A percentile compares a stretch with the other conserved stretches of the same genome.
Conservation (phyloP, 2,329 filamentous ascomycete genomes). For the Celoporthe dispersa region DNA sequence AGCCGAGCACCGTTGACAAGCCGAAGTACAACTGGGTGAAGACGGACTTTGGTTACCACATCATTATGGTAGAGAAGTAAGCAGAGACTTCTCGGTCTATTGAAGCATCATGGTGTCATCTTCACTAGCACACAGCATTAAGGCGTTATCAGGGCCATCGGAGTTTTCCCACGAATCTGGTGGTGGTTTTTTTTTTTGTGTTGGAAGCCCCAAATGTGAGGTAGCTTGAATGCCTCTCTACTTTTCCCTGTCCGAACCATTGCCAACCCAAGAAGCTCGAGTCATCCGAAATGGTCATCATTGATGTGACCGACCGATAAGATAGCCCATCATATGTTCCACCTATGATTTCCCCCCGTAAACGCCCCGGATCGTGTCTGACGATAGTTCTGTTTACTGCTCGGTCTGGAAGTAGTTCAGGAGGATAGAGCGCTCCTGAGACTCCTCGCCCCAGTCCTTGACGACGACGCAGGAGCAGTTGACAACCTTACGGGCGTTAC, state of each 20-base stretch:
- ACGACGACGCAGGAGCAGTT: slow-evolving; percentile 99
- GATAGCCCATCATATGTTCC: slow-evolving; percentile 37
- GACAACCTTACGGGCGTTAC: slow-evolving; percentile 99
- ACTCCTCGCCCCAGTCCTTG: slow-evolving; percentile 99
- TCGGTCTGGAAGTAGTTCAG: slow-evolving; percentile 99
- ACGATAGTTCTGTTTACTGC: slow-evolving; percentile 54
- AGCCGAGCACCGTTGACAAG: slow-evolving; percentile 65
- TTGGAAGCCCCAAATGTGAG: slow-evolving; percentile 39
- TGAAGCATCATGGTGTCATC: neutral
- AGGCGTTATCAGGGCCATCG: neutral
- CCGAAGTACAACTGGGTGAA: slow-evolving; percentile 73
- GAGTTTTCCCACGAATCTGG: slow-evolving; percentile 33
- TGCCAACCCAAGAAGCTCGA: slow-evolving; percentile 53
- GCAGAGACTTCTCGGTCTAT: neutral
- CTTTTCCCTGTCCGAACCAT: slow-evolving; percentile 43
- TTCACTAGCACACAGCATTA: slow-evolving; percentile 34
- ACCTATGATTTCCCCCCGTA: slow-evolving; percentile 41
- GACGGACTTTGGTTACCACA: slow-evolving; percentile 78
- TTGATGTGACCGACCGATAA: slow-evolving; percentile 33
- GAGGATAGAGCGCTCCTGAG: slow-evolving; percentile 96
- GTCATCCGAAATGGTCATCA: slow-evolving; percentile 45
- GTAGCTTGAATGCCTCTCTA: slow-evolving; percentile 37
- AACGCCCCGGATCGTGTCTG: slow-evolving; percentile 31
- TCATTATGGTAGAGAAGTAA: slow-evolving; percentile 73
- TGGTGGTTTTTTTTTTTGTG: slow-evolving; percentile 40